A percentile compares a stretch with the other conserved stretches of the same genome.
phyloP scores from a whole-genome alignment of 192 early-diverging fungal species.

The Backusella circina region DNA sequence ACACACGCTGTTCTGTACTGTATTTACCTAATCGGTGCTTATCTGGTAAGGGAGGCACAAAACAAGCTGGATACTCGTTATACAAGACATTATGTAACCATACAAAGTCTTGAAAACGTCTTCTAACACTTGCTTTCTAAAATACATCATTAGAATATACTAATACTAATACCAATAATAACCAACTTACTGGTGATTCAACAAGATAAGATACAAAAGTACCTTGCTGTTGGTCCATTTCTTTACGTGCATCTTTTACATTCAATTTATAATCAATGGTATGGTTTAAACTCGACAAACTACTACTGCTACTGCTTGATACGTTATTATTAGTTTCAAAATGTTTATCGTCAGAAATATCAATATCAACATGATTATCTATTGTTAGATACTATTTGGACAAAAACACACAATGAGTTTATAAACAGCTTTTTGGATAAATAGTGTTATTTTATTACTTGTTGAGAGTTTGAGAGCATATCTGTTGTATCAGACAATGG shows the following conservation, averaged over 20 bases:
- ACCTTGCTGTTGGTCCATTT: conserved; percentile 78
- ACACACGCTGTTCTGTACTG: too few species aligned
- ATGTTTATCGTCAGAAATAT: conserved; percentile 11
- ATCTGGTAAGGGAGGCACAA: conserved; percentile 88
- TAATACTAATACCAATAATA: not conserved
- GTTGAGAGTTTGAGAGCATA: not conserved
- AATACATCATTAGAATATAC: conserved; percentile 30
- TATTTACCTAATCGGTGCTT: conserved; percentile 81
- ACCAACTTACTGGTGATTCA: conserved; percentile 61
- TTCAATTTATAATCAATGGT: conserved; percentile 34
- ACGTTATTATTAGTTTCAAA: not conserved
- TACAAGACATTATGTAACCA: conserved; percentile 78
- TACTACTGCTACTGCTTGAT: not conserved
- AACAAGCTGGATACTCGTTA: conserved; percentile 74
- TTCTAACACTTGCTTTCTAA: conserved; percentile 65
- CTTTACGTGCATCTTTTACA: conserved; percentile 83
- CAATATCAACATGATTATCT: conserved; percentile 13
- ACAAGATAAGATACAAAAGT: conserved; percentile 86
- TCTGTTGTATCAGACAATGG: not conserved
- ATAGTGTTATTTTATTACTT: not conserved
- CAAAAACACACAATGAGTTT: too few species aligned
- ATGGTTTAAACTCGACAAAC: not conserved
- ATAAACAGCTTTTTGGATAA: not conserved
- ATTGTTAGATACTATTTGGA: not conserved
- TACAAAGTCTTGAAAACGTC: conserved; percentile 95